Percentiles rank a stretch among this genome's conserved stretches.
Evolutionary conservation across 495 filamentous ascomycete species (phyloP).

Genomic region (Oleoguttula mirabilis): DNA sequence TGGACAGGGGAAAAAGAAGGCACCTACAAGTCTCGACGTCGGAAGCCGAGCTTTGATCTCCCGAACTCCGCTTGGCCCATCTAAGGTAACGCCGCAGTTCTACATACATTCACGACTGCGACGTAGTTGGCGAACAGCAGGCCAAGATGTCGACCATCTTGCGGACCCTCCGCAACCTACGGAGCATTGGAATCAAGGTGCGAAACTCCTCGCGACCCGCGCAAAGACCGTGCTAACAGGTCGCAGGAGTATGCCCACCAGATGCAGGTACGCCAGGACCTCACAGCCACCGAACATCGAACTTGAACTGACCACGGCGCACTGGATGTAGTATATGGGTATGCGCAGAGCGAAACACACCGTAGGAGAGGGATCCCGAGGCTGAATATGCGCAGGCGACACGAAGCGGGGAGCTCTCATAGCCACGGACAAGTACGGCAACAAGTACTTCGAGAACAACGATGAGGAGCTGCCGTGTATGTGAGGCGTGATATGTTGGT

Average conservation of each 20-base stretch:
- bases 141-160: slow-evolving; percentile 95
- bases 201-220: slow-evolving; percentile 10
- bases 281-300: too few relatives aligned
- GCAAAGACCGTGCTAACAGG: slow-evolving; percentile 25
- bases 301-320: slow-evolving; percentile 18
- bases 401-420: slow-evolving; percentile 89
- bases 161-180: slow-evolving; percentile 75
- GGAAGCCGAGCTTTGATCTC: too few relatives aligned
- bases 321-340: slow-evolving; percentile 24
- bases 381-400: slow-evolving; percentile 52
- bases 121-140: too few relatives aligned
- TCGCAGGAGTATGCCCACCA: slow-evolving; percentile 76
- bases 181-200: slow-evolving; percentile 80
- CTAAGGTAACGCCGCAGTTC: too few relatives aligned
- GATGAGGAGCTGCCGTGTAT: slow-evolving; percentile 83
- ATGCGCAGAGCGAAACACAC: too few relatives aligned
- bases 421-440: slow-evolving; percentile 78
- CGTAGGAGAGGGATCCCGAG: too few relatives aligned
- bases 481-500: slow-evolving; percentile 20
- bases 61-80: too few relatives aligned
- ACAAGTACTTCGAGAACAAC: slow-evolving; percentile 94
- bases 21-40: too few relatives aligned
- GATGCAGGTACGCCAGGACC: slow-evolving; percentile 78
- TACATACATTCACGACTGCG: too few relatives aligned
- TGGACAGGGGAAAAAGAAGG: too few relatives aligned